These are phyloP conservation scores for Calonectria hongkongensis DNA, from an alignment of 2,329 filamentous ascomycete genomes.

Conservation along the genomic window DNA sequence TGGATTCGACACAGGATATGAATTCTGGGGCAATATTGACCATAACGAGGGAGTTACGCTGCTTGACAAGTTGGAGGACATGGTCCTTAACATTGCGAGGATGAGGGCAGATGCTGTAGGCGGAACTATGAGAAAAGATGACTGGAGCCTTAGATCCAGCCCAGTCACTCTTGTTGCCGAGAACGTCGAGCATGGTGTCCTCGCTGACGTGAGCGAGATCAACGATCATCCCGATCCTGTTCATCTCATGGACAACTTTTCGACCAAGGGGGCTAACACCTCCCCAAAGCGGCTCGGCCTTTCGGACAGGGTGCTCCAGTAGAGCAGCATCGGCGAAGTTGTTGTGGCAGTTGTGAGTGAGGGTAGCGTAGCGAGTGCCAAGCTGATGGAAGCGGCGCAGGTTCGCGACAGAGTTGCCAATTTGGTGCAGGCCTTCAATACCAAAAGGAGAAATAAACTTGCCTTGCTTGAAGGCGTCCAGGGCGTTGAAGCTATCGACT, in stretches of 20 bases:
- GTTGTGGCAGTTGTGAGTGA: slow-evolving; percentile 97
- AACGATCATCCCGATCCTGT: slow-evolving; percentile 94
- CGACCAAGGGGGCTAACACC: slow-evolving; percentile 84
- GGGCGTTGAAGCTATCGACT: slow-evolving; percentile 76
- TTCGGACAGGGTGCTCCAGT: slow-evolving; percentile 69
- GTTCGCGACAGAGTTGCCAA: slow-evolving; percentile 87
- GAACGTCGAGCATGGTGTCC: slow-evolving; percentile 90
- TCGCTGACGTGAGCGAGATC: slow-evolving; percentile 85
- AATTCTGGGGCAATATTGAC: slow-evolving; percentile 92
- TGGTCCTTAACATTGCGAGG: slow-evolving; percentile 93
- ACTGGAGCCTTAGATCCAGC: slow-evolving; percentile 85
- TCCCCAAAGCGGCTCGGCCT: slow-evolving; percentile 76
- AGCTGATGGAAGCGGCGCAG: slow-evolving; percentile 85
- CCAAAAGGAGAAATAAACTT: slow-evolving; percentile 86
- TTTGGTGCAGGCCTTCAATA: slow-evolving; percentile 93
- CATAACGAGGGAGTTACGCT: slow-evolving; percentile 87
- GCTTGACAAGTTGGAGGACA: slow-evolving; percentile 84
- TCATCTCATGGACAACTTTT: slow-evolving; percentile 89
- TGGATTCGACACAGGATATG: slow-evolving; percentile 81
- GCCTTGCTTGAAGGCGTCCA: slow-evolving; percentile 75
- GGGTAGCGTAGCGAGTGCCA: slow-evolving; percentile 89
- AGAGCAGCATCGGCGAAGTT: slow-evolving; percentile 90
- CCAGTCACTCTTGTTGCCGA: slow-evolving; percentile 80
- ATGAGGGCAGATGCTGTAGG: slow-evolving; percentile 87
- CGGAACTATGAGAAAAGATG: slow-evolving; percentile 93